A percentile compares a stretch with the other conserved stretches of the same genome.
Evolutionary conservation across 768 basidiomycete genomes (phyloP).

Genomic region (Phaffia tasmanica): DNA sequence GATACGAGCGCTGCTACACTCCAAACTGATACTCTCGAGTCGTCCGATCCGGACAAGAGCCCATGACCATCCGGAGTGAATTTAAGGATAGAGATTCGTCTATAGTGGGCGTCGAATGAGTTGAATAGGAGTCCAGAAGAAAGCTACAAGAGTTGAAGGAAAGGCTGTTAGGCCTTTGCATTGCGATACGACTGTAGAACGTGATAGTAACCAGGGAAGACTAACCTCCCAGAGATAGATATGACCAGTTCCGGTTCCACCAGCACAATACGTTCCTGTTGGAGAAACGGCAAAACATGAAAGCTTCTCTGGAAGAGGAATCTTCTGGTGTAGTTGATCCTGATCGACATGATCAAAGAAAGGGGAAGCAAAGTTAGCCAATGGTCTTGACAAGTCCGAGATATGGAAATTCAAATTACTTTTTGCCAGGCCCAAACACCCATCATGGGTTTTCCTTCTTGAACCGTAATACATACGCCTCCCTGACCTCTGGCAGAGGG

Average conservation of each 20-base stretch:
- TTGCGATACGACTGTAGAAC: too few species aligned
- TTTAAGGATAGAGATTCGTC: slow-evolving; percentile 65
- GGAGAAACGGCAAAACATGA: slow-evolving; percentile 65
- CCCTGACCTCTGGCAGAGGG: slow-evolving; percentile 62
- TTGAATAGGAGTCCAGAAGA: slow-evolving; percentile 86
- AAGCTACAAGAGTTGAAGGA: slow-evolving; percentile 45
- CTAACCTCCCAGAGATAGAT: slow-evolving; percentile 93
- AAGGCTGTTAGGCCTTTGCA: slow-evolving; percentile 1
- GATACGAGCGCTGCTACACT: slow-evolving; percentile 70
- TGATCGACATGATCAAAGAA: slow-evolving; percentile 34
- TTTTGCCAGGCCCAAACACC: slow-evolving; percentile 92
- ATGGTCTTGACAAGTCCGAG: slow-evolving; percentile 14
- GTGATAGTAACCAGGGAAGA: not conserved
- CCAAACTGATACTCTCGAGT: slow-evolving; percentile 83
- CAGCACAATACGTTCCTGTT: slow-evolving; percentile 66
- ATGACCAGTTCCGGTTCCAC: slow-evolving; percentile 75
- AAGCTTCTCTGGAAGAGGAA: slow-evolving; percentile 81
- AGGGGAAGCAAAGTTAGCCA: slow-evolving; percentile 18
- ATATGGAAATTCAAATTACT: slow-evolving; percentile 41
- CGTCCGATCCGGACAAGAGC: slow-evolving; percentile 77
- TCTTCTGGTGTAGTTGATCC: slow-evolving; percentile 80
- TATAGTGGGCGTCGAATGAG: slow-evolving; percentile 93
- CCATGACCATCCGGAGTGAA: slow-evolving; percentile 74
- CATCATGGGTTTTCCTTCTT: slow-evolving; percentile 75
- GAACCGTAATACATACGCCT: slow-evolving; percentile 70